Conservation (phyloP, 352 stramenopile species). For the Halophytophthora polymorphica region DNA sequence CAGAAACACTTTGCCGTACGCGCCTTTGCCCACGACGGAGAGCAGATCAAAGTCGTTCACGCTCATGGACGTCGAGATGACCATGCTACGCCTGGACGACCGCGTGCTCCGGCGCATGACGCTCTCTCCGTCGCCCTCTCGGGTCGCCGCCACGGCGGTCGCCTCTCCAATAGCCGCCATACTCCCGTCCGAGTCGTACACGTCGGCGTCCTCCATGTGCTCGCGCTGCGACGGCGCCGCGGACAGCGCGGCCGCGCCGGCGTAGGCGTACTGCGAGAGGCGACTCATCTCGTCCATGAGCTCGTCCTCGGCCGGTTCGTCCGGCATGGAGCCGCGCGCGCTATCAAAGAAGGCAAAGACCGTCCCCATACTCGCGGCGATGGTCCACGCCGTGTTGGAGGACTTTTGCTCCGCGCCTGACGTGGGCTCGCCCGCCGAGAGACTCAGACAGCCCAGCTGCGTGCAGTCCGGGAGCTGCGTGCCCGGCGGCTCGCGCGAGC, state of each 20-base stretch:
- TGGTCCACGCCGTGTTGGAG: constrained; percentile 82
- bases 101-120: too few relatives aligned
- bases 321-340: constrained; percentile 71
- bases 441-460: constrained; percentile 71
- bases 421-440: constrained; percentile 70
- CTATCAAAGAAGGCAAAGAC: constrained; percentile 86
- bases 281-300: constrained; percentile 80
- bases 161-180: too few relatives aligned
- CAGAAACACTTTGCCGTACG: constrained; percentile 85
- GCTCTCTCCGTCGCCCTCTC: constrained; percentile 47
- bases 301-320: constrained; percentile 67
- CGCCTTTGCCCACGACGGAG: constrained; percentile 83
- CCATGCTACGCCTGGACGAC: constrained; percentile 72
- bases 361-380: constrained; percentile 77
- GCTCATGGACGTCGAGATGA: constrained; percentile 61
- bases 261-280: constrained; percentile 69
- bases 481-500: constrained; percentile 62
- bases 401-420: constrained; percentile 59
- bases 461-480: constrained; percentile 68
- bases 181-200: constrained; percentile 42
- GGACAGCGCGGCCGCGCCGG: constrained; percentile 49
- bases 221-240: constrained; percentile 47
- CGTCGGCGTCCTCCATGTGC: constrained; percentile 75
- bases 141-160: too few relatives aligned
- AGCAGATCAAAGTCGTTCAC: constrained; percentile 88